Evolutionary conservation across 2,329 filamentous ascomycete genomes (phyloP).

Genomic region (Clonostachys solani): DNA sequence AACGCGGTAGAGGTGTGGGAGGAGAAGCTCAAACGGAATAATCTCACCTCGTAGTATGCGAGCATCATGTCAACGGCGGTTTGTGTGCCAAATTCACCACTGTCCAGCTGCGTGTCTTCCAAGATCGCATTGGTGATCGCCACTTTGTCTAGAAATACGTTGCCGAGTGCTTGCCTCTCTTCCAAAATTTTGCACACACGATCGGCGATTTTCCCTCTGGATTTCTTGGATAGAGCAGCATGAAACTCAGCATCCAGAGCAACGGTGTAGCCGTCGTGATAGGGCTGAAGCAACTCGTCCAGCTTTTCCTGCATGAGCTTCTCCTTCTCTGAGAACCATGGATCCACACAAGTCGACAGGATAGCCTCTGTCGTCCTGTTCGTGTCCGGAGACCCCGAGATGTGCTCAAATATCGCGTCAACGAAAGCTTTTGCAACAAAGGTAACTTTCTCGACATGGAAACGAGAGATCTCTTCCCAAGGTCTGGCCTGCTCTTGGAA

Average conservation of each 20-base stretch:
- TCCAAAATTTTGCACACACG: constrained; percentile 5
- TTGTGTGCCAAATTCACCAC: constrained; percentile 25
- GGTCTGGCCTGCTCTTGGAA: constrained; percentile 30
- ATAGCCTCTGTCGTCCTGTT: constrained; percentile 13
- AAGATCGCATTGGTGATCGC: constrained; percentile 5
- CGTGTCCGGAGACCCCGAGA: constrained; percentile 14
- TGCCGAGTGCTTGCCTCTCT: constrained; percentile 5
- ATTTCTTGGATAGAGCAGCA: constrained; percentile 1
- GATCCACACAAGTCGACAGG: constrained; percentile 15
- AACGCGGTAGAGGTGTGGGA: neutral
- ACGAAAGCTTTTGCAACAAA: constrained; percentile 25
- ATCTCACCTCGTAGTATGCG: constrained; percentile 34
- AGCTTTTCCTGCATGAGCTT: constrained; percentile 23
- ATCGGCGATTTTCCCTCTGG: constrained; percentile 4
- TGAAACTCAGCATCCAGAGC: constrained; percentile 25
- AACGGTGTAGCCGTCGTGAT: constrained; percentile 22
- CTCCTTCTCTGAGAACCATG: constrained; percentile 26
- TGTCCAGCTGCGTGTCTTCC: constrained; percentile 3
- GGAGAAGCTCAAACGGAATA: neutral
- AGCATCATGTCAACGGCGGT: constrained; percentile 38
- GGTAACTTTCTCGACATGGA: constrained; percentile 25
- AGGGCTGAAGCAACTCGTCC: constrained; percentile 31
- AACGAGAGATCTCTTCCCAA: constrained; percentile 29
- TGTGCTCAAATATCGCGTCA: constrained; percentile 24
- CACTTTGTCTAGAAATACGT: constrained; percentile 9